Conservation (phyloP, 768 basidiomycete genomes). For the Dioszegia crocea region DNA sequence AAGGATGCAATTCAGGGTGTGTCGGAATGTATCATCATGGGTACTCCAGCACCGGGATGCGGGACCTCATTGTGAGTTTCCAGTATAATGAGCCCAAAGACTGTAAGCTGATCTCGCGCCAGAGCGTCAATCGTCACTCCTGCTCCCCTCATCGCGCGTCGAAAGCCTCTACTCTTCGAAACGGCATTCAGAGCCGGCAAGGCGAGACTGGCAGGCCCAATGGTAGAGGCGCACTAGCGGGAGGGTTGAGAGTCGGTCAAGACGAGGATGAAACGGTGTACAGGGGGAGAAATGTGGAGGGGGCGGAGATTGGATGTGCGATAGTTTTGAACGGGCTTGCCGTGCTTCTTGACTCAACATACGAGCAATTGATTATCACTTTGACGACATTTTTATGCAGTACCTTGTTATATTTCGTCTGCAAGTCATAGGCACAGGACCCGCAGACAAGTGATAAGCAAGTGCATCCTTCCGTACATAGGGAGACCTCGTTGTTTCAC, state of each 20-base stretch:
- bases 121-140: slow-evolving; percentile 51
- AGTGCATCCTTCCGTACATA: neutral
- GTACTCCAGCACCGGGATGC: slow-evolving; percentile 87
- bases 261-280: neutral
- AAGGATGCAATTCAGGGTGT: slow-evolving; percentile 92
- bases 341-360: too few species aligned
- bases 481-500: too few species aligned
- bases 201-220: slow-evolving; percentile 7
- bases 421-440: too few species aligned
- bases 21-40: slow-evolving; percentile 99
- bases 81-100: neutral
- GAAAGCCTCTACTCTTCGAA: slow-evolving; percentile 51
- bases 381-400: too few species aligned
- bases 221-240: slow-evolving; percentile 4
- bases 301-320: neutral
- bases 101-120: slow-evolving; percentile 7
- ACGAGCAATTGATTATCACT: too few species aligned
- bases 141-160: slow-evolving; percentile 44
- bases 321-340: too few species aligned
- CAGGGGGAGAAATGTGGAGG: neutral
- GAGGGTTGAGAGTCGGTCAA: neutral
- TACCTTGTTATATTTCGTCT: neutral
- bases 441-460: too few species aligned
- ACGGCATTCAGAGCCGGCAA: slow-evolving; percentile 33
- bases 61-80: slow-evolving; percentile 78